Evolutionary conservation across 2,329 filamentous ascomycete genomes (phyloP).

Genomic region (Venturia aucupariae): DNA sequence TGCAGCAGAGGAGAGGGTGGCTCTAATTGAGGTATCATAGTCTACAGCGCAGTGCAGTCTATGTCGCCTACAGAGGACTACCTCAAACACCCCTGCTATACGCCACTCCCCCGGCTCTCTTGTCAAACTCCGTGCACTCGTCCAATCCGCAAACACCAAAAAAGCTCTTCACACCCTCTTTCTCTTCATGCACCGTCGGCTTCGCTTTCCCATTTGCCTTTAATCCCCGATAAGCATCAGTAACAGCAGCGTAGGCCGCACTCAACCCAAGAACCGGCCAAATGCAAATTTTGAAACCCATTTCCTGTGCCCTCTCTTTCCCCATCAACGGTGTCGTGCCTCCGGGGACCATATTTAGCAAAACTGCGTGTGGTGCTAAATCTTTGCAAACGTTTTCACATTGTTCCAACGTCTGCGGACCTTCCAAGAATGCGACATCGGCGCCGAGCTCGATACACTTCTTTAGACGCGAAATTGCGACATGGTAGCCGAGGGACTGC

Average conservation of each 20-base stretch:
- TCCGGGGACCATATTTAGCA: slow-evolving; percentile 50
- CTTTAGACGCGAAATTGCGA: slow-evolving; percentile 42
- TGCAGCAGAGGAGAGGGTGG: too few species aligned
- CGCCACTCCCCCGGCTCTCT: slow-evolving; percentile 31
- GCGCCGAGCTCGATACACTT: slow-evolving; percentile 46
- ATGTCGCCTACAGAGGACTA: too few species aligned
- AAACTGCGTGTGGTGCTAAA: slow-evolving; percentile 41
- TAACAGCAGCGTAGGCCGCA: slow-evolving; percentile 5
- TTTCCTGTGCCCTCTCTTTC: slow-evolving; percentile 41
- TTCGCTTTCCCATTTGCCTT: slow-evolving; percentile 32
- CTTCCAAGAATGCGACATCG: slow-evolving; percentile 53
- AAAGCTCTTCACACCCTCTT: slow-evolving; percentile 36
- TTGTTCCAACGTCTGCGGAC: slow-evolving; percentile 43
- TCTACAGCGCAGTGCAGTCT: too few species aligned
- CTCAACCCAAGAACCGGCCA: slow-evolving; percentile 34
- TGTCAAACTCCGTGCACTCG: slow-evolving; percentile 43
- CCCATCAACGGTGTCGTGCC: slow-evolving; percentile 47
- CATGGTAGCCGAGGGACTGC: slow-evolving; percentile 48
- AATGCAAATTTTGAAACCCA: slow-evolving; percentile 53
- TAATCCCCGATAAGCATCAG: slow-evolving; percentile 28
- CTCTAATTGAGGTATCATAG: too few species aligned
- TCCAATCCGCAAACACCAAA: slow-evolving; percentile 46
- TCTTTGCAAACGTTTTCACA: slow-evolving; percentile 37
- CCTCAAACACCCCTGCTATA: slow-evolving; percentile 16
- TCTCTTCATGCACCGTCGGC: slow-evolving; percentile 29